Base-by-base conservation (phyloP, 768 basidiomycete genomes). In the Mycena amicta region DNA sequence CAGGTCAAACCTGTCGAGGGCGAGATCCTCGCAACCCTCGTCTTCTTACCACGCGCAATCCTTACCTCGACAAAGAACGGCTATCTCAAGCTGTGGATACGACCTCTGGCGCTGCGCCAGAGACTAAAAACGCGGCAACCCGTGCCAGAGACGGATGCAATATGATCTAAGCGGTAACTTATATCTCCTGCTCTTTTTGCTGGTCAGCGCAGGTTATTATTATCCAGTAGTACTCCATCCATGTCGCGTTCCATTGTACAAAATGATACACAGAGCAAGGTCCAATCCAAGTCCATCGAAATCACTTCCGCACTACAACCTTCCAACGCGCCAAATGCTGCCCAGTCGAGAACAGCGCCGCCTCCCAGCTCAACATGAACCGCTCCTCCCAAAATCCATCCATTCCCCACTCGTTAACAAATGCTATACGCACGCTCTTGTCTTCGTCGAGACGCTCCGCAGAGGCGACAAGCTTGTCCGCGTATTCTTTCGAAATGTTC, bases 1-100 rank as follows among this genome's bases (percentile, higher is more conserved):
- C 66, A 94, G 91, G 79, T 90, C 29, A 95, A 96, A 69, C 82
- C 86, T 15, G 77, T 95, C 25, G 94, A 95, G 58, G 79, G 83
- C 55, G 93, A 95, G 64, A 77, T 95, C 49, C 79, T 95, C 25
- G 83, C 90, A 4, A 81, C 80, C 31, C 69, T 96, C n/a, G 71
- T 80, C 12, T 93, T 96, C 73, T 79, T 93, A n/a, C 87, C 90
- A 1, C 84, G 87, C 2, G 86, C 83, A 23, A 73, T 99, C 22
- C 70, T 96, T 27, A 95, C 93, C 0, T 82, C 87, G n/a, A 88
- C 87, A 2, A 90, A 90, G 66, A 74, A 74, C 1, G 93, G 93
- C 0, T 80, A 86, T 54, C 82, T 96, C 66, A 93, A 88, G 71
- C 77, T 94, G 53, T 98, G 93, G 92, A 82, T 93, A 28, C 79